Evolutionary conservation across 2,329 filamentous ascomycete species (phyloP), one percentile per base, ranked within the genome.

Genomic region (Scedosporium apiospermum): DNA sequence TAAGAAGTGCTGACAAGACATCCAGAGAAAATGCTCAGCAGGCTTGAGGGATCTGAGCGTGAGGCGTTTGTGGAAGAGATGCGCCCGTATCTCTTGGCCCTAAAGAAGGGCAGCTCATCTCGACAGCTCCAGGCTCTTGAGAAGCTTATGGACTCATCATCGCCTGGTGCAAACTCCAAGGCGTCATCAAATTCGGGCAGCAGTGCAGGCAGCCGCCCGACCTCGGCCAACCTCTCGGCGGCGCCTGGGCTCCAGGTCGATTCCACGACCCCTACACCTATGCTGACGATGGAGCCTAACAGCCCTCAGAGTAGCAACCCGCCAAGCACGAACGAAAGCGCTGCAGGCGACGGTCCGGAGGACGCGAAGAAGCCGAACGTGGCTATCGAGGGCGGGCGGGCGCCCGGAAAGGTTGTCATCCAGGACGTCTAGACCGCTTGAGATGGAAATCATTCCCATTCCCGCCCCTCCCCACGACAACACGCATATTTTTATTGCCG

Each of bases 21-120:
- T n/a, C 42, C 23, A 96, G 91, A 97, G 77, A 96, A 93, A 77
- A 81, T 97, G 4, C 79, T 96, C 41, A 80, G 77, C 6, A 77
- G 83, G 66, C 78, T 91, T 3, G 78, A 86, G 49, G 86, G 82
- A 2, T 73, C 75, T 0, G 87, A 91, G 66, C 80, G 80, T 46
- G 79, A 82, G 34, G 71, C 76, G 3, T 82, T 93, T 63, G 77
- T 87, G 4, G 82, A 86, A 60, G 80, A 87, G 63, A 83, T 91
- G 73, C 82, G 82, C 68, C 81, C 84, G 1, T 80, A 88, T 65
- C 80, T 91, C 60, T 75, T 78, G 41, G 75, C 77, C 41, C 73
- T 90, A 38, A 89, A 87, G 74, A 87, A 84, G 70, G 83, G 79
- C 65, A 85, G 82, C 69, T 34, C 82, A 59, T 82, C 83, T 21